Base-by-base conservation (phyloP, 108 stramenopile species). In the Epithemia pelagica region DNA sequence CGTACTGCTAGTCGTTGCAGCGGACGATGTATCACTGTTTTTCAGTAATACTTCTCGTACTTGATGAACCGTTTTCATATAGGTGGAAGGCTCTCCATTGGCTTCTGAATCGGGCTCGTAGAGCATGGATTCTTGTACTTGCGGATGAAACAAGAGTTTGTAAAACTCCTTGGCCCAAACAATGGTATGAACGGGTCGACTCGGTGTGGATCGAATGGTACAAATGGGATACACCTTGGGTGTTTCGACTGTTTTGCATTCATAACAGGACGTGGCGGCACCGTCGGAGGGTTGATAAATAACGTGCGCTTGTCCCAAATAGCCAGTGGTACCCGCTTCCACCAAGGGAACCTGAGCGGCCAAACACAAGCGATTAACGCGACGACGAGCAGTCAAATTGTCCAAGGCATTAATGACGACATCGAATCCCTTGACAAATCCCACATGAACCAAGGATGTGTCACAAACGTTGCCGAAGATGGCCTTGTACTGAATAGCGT, bases 81-180 rank as follows among this genome's bases (percentile, higher is more conserved):
- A 91, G 15, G 88, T 88, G 66, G 75, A 78, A 21, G 77, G 78
- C 64, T 86, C 88, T 0, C 65, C 71, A n/a, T 65, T 20, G 29
- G 61, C 59, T 28, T 52, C 56, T 15, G 29, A 15, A 19, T 70
- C 54, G 46, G 75, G 83, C 69, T 95, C 96, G 64, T 62, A 94
- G 21, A 97, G 78, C 93, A 97, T 97, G 33, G 86, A 91, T 21
- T 92, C 93, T 70, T 90, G 78, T 3, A 75, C 71, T 54, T 90
- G 83, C 33, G 66, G 65, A 5, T 86, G 91, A 72, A 98, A 98
- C 32, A 97, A 71, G 26, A 99, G 84, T 65, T 96, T 97, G 80
- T 94, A 98, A 31, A 97, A 73, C 79, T 99, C 97, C 85, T 99
- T 99, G 29, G 96, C 96, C 99, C 99, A 99, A 1, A 99, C 98